phyloP scores from a whole-genome alignment of 495 filamentous ascomycete species.

The Astrothelium subdiscretum region DNA sequence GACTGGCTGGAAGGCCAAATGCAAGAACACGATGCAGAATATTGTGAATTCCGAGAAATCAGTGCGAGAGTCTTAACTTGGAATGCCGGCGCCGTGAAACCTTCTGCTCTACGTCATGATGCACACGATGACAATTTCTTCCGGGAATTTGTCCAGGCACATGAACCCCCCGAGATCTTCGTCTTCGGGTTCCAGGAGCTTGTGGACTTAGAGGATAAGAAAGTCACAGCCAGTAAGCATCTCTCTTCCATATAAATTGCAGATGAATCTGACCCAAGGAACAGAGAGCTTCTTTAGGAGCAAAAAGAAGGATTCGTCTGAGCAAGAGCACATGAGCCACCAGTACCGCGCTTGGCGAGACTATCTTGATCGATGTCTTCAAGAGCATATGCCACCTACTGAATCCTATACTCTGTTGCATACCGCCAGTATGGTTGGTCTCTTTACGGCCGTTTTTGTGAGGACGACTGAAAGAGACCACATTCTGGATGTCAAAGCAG shows the following conservation, averaged over 20 bases:
- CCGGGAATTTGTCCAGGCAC: constrained; percentile 33
- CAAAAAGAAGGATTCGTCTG: constrained; percentile 82
- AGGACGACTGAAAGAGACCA: constrained; percentile 61
- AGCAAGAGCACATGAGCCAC: constrained; percentile 91
- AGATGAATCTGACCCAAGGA: constrained; percentile 30
- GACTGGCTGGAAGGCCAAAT: constrained; percentile 89
- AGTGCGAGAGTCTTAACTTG: constrained; percentile 74
- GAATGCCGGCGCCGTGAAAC: constrained; percentile 91
- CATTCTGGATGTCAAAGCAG: constrained; percentile 62
- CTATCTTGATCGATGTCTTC: constrained; percentile 65
- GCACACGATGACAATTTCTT: constrained; percentile 62
- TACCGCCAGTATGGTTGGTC: constrained; percentile 76
- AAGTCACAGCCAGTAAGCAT: constrained; percentile 76
- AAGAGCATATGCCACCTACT: constrained; percentile 67
- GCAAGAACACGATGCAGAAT: constrained; percentile 69
- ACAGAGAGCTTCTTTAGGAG: constrained; percentile 40
- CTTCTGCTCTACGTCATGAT: constrained; percentile 60
- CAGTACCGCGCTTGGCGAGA: constrained; percentile 96
- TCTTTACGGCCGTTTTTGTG: constrained; percentile 94
- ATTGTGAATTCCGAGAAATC: constrained; percentile 73
- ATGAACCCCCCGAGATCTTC: constrained; percentile 69
- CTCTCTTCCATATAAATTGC: neutral
- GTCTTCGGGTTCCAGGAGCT: constrained; percentile 97
- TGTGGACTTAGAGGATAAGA: constrained; percentile 94
- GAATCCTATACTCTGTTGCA: constrained; percentile 79